Base-by-base conservation (phyloP, 306 rosid species). In the Pyrus communis region DNA sequence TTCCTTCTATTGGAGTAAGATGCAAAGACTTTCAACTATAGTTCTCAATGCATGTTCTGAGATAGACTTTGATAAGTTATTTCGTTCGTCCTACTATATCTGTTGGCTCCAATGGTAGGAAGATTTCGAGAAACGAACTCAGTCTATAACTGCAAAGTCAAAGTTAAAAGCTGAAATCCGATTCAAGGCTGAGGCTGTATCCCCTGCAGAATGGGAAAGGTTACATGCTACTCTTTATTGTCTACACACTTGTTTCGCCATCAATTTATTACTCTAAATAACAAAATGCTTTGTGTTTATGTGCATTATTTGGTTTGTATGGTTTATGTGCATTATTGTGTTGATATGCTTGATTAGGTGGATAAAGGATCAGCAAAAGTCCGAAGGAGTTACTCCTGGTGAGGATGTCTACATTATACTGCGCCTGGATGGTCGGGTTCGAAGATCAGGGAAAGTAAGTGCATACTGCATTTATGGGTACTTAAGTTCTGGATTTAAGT, bases 131-230 rank as follows among this genome's bases (percentile, higher is more conserved):
- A 89, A 95, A 86, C 90, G 93, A 77, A 78, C 97, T 76, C 93
- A 95, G 79, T 92, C 96, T 60, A 74, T 95, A 89, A 86, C 85
- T 25, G 82, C 98, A 65, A 90, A 83, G 74, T 90, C 99, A 2
- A 95, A 88, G 89, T 84, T 95, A 93, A 88, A 92, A 84, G 88
- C 99, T 59, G 99, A 95, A 91, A 87, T 92, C 77, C 88, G 93
- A 81, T 95, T 92, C 87, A 89, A 84, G 89, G 97, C 99, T 30
- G 98, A 95, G 84, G 87, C 75, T 76, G 78, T 92, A 71, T 92
- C 98, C 27, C 92, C 96, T 58, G 90, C 85, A 10, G 98, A 95
- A 85, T 95, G 99, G 99, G 93, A 95, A 91, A 86, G 91, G 99
- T 95, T 75, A 77, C 77, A 57, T 84, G 68, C 78, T 70, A 35